phyloP scores from a whole-genome alignment of 352 stramenopile genomes.

The Phytophthora quininea region DNA sequence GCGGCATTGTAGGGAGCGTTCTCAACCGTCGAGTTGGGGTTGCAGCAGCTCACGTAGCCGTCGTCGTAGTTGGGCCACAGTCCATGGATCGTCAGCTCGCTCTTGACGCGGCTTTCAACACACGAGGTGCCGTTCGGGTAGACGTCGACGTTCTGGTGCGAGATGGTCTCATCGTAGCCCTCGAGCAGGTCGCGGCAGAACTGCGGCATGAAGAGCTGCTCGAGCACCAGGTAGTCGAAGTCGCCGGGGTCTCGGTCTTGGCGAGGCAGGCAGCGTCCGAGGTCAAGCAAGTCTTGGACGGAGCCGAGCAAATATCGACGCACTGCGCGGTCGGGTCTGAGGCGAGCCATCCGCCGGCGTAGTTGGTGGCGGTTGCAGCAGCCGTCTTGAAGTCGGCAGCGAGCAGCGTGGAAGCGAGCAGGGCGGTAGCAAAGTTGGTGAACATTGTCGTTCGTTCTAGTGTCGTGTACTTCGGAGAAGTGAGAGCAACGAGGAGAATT shows the following conservation, averaged over 20 bases:
- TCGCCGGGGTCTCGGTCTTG: slow-evolving; percentile 64
- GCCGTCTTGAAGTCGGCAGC: slow-evolving; percentile 29
- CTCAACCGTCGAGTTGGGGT: slow-evolving; percentile 55
- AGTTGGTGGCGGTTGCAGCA: slow-evolving; percentile 46
- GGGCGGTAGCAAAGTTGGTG: slow-evolving; percentile 20
- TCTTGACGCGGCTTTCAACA: slow-evolving; percentile 45
- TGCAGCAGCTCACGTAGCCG: slow-evolving; percentile 77
- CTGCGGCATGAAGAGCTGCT: slow-evolving; percentile 83
- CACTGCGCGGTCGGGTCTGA: slow-evolving; percentile 54
- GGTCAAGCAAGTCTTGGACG: slow-evolving; percentile 61
- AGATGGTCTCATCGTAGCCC: slow-evolving; percentile 75
- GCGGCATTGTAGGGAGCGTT: slow-evolving; percentile 69
- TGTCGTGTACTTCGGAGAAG: slow-evolving; percentile 17
- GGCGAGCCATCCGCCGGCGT: slow-evolving; percentile 59
- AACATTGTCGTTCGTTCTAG: slow-evolving; percentile 15
- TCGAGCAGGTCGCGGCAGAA: slow-evolving; percentile 79
- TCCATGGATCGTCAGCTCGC: slow-evolving; percentile 74
- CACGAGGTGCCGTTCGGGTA: slow-evolving; percentile 64
- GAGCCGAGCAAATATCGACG: slow-evolving; percentile 78
- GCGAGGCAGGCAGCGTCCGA: slow-evolving; percentile 50
- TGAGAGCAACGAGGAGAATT: slow-evolving; percentile 24
- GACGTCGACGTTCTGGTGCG: slow-evolving; percentile 75
- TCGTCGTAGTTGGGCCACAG: slow-evolving; percentile 83
- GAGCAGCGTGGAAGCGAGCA: slow-evolving; percentile 37
- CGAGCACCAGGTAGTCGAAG: slow-evolving; percentile 80